Evolutionary conservation across 495 filamentous ascomycete genomes (phyloP), one percentile per base, ranked within the genome.

Genomic region (Penicillium salamii): DNA sequence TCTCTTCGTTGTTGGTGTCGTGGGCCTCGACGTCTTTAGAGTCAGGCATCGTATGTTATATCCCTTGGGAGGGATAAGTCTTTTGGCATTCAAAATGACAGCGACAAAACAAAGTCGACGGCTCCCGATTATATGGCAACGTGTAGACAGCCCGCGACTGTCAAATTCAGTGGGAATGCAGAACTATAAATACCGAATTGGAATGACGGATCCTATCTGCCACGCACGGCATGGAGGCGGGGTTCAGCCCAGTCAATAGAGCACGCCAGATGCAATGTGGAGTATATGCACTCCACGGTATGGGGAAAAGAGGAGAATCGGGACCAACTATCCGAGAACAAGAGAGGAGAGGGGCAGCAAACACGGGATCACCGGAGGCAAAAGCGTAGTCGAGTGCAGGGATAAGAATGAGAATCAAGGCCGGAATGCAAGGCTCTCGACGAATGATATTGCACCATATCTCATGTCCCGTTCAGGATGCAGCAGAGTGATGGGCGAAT

Each of bases 11-110:
- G 46, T 70, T 55, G 38, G 48, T 31, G 38, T 57, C 36, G 20
- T 58, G 40, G 4, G 50, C 55, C 55, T 72, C 69, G 42, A 58
- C 46, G 49, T 71, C 68, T 31, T 69, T 63, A 14, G 46, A n/a
- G 15, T 61, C 57, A 15, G 63, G 55, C 66, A 71, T 71, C 59
- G 41, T 18, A 35, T 31, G 17, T 18, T 41, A 15, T 23, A 19
- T 34, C 39, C 14, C 35, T 46, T 32, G 31, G 43, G 40, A 33
- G 26, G 33, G 19, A 29, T 37, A 13, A n/a, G 13, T 29, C 21
- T 14, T 11, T 32, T 32, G 3, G 12, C 11, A 7, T 5, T 8
- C 5, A 13, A 32, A 11, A 32, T 28, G 9, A 28, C 24, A 28
- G 24, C 9, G 9, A 28, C 24, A 5, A 9, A 28, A 28, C 24